Conservation (phyloP, 73 alveolate species). For the Blepharisma stoltei region DNA sequence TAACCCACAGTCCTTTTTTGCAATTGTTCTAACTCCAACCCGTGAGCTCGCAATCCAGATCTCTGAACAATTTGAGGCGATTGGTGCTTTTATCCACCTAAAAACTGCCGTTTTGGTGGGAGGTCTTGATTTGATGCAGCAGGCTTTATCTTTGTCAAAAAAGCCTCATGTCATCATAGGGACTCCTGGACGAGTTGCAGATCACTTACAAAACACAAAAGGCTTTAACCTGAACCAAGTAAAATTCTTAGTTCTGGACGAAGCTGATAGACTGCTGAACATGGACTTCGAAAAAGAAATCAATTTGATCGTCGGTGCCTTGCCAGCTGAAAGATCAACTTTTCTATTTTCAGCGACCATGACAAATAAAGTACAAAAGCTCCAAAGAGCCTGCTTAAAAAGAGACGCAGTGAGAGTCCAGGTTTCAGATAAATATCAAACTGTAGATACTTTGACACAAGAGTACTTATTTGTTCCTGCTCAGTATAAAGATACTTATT, state of each 20-base stretch:
- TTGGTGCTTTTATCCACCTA: slow-evolving; percentile 87
- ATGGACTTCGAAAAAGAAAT: slow-evolving; percentile 95
- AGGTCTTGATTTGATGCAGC: slow-evolving; percentile 92
- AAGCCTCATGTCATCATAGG: slow-evolving; percentile 98
- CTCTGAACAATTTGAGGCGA: slow-evolving; percentile 81
- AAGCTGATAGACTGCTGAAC: slow-evolving; percentile 92
- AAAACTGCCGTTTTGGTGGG: slow-evolving; percentile 95
- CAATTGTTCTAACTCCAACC: slow-evolving; percentile 93
- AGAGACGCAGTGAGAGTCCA: slow-evolving; percentile 92
- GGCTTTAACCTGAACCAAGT: slow-evolving; percentile 84
- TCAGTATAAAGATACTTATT: slow-evolving; percentile 19
- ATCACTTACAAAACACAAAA: slow-evolving; percentile 97
- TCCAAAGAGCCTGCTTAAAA: slow-evolving; percentile 86
- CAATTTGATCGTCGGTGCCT: slow-evolving; percentile 73
- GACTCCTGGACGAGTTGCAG: slow-evolving; percentile 99
- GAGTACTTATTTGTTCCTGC: slow-evolving; percentile 31
- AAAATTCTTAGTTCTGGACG: slow-evolving; percentile 89
- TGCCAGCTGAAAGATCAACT: slow-evolving; percentile 90
- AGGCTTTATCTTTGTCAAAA: slow-evolving; percentile 96
- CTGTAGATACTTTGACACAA: slow-evolving; percentile 78
- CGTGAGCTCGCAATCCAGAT: slow-evolving; percentile 94
- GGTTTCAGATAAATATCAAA: slow-evolving; percentile 84
- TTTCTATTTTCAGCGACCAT: slow-evolving; percentile 98
- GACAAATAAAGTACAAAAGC: slow-evolving; percentile 96
- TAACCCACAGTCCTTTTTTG: slow-evolving; percentile 81